Base-by-base conservation (phyloP, 2,329 filamentous ascomycete genomes). In the Penicillium sp. region DNA sequence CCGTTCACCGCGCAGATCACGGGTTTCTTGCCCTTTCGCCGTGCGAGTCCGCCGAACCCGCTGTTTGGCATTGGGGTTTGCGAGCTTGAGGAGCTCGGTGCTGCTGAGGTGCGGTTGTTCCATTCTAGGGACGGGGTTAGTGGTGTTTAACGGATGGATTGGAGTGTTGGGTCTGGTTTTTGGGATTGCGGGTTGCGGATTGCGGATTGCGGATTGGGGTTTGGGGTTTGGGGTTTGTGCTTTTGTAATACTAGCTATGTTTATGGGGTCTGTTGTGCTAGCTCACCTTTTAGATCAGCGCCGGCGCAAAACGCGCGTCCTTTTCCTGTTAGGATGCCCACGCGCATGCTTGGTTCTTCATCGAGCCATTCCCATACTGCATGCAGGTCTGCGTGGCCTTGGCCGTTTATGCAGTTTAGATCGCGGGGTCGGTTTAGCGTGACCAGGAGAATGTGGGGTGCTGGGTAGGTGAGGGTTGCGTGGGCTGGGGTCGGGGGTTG, bases 1-100 rank as follows among this genome's bases (percentile, higher is more conserved):
- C 90, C 90, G 67, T 91, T 90, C 23, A 93, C 86, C 0, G 90
- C 90, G 4, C 86, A 88, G 21, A 93, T 81, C 42, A 93, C 79
- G 3, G 90, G 90, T 68, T 93, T 93, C 45, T 73, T 72, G n/a
- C 79, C 78, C 9, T 66, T 67, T 27, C 79, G 75, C 17, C 75
- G 74, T 17, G 78, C 78, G 7, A 82, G 71, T 1, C 75, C 77
- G 35, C 72, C 77, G 57, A 80, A 79, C 13, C 77, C 77, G 8
- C 66, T 69, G 12, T 66, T 42, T 5, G 74, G 73, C 50, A 69
- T 65, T 47, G 61, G 47, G 52, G 35, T 40, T 13, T 12, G 17
- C 12, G 31, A 50, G 43, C n/a, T 56, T 41, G 43, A 48, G 45
- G 19, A 25, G 13, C 49, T 56, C 46, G 43, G 57, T 61, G 56